Percentiles rank a stretch among this genome's conserved stretches.
phyloP scores from a whole-genome alignment of 2,329 filamentous ascomycete species.

The Clathrospora elynae region DNA sequence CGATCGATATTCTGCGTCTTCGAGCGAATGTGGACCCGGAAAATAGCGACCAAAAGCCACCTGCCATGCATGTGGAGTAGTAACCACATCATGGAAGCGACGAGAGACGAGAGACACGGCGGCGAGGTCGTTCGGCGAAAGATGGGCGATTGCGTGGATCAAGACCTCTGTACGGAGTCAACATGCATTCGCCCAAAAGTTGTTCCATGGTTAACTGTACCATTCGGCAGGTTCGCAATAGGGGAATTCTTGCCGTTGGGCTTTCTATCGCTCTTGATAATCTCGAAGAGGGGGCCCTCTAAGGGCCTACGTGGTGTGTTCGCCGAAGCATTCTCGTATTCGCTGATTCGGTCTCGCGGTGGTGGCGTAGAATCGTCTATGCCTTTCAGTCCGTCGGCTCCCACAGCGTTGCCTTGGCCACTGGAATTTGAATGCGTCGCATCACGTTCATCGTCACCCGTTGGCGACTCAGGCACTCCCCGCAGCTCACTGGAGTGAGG shows the following conservation, averaged over 20 bases:
- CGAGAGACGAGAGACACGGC: conserved; percentile 84
- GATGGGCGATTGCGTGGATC: conserved; percentile 87
- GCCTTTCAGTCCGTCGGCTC: conserved; percentile 38
- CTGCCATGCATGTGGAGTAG: conserved; percentile 90
- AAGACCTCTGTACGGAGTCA: conserved; percentile 71
- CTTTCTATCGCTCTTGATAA: conserved; percentile 55
- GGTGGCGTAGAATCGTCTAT: conserved; percentile 27
- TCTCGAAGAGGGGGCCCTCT: conserved; percentile 57
- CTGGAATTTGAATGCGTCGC: conserved; percentile 29
- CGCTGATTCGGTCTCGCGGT: conserved; percentile 57
- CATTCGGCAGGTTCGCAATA: conserved; percentile 75
- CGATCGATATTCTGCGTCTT: conserved; percentile 52
- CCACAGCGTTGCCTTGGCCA: conserved; percentile 16
- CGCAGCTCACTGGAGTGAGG: conserved; percentile 45
- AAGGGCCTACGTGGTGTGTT: conserved; percentile 46
- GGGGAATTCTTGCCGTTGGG: conserved; percentile 54
- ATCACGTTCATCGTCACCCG: conserved; percentile 24
- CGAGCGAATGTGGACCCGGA: conserved; percentile 69
- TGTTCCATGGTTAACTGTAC: conserved; percentile 41
- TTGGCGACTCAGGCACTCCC: conserved; percentile 28
- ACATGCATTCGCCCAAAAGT: no score
- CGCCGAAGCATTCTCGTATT: conserved; percentile 59
- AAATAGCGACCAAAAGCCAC: conserved; percentile 92
- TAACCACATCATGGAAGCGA: conserved; percentile 84
- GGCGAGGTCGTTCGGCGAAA: conserved; percentile 82